Base-by-base conservation (phyloP, 2,329 filamentous ascomycete genomes). In the Epichloe gansuensis region DNA sequence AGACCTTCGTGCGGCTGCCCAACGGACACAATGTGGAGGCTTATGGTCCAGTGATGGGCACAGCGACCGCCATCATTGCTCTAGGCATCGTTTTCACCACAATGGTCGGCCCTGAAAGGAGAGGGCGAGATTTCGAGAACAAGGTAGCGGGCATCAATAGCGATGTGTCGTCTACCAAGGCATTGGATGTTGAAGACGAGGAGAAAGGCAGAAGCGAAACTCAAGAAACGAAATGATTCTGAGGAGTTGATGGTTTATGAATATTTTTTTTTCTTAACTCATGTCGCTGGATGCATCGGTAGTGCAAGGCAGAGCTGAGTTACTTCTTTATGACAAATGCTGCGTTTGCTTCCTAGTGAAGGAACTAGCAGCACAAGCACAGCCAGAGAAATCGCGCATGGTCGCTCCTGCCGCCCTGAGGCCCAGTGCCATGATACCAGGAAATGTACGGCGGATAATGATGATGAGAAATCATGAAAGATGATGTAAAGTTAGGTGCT, bases 51-150 rank as follows among this genome's bases (percentile, higher is more conserved):
- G 78, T 78, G 15, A 90, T 89, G 86, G 85, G 77, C 12, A 71
- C 89, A 51, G 85, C 82, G 3, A 89, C 85, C 3, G 85, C 82
- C 1, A 89, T 90, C 58, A 88, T 89, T 56, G 83, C 81, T 0
- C 45, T 79, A 0, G 85, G 85, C 1, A 89, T 90, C 55, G 72
- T 76, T 11, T 62, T 83, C 23, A 88, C 84, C 0, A 78, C 81
- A 4, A 78, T 83, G 34, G 62, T 89, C 51, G 87, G 87, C 0
- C 85, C 85, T 0, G 87, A 90, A 75, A 85, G 82, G 69, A 76
- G 82, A 45, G 87, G 86, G 2, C 73, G 83, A 17, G 72, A 76
- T 53, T 89, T 91, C 58, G 85, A 87, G 63, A 70, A 75, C 51
- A 77, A 74, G 0, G 64, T 72, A 15, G 69, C 68, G 7, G 70